phyloP scores from a whole-genome alignment of 345 rosid species.

The Salix exigua region DNA sequence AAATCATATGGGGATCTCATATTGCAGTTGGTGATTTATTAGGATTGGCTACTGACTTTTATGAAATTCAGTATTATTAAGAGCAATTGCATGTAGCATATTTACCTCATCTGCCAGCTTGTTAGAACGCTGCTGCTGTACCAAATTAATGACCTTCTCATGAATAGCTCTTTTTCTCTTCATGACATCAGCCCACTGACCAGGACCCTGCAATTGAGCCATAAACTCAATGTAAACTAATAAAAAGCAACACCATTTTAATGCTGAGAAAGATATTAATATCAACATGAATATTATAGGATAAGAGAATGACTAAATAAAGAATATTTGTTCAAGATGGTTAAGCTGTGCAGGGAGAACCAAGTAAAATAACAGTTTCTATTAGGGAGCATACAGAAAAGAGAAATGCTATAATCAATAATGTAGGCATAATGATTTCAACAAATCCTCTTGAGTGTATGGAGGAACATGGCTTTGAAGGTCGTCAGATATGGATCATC shows the following conservation, averaged over 20 bases:
- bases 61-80: background rate
- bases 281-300: background rate
- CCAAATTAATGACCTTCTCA: constrained; percentile 62
- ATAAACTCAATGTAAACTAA: constrained; percentile 7
- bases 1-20: background rate
- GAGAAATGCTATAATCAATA: background rate
- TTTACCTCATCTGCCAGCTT: constrained; percentile 54
- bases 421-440: background rate
- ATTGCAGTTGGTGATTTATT: background rate
- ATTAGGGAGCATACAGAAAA: background rate
- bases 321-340: background rate
- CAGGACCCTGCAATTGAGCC: constrained; percentile 51
- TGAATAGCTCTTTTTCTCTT: constrained; percentile 83
- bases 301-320: background rate
- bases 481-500: background rate
- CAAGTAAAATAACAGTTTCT: too few species aligned
- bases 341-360: background rate
- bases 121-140: constrained; percentile 52
- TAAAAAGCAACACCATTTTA: background rate
- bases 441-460: background rate
- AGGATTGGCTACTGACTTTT: background rate
- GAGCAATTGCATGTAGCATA: background rate
- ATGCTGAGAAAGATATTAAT: background rate
- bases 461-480: background rate
- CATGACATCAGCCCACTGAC: constrained; percentile 92